Evolutionary conservation across 2,329 filamentous ascomycete species (phyloP), one percentile per base, ranked within the genome.

Genomic region (Chaetomiaceae sp.): DNA sequence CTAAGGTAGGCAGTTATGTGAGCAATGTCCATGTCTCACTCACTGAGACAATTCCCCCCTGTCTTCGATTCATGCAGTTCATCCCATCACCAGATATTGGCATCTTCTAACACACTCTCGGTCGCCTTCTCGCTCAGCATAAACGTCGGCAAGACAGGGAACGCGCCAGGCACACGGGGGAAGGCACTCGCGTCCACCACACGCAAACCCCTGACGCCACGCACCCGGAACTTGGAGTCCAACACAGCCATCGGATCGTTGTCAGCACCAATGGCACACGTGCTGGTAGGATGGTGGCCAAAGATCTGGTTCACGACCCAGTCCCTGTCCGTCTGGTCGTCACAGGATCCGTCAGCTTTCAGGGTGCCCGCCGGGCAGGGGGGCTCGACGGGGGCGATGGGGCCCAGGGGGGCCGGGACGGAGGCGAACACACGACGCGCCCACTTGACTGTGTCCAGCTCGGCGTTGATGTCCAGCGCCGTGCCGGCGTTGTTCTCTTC

Each of bases 171-270:
- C 7, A 66, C 77, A 45, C 69, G 71, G 1, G 79, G 77, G 57
- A 81, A 85, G 0, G 78, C 72, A 20, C 74, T 78, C 0, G 80
- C 82, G 66, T 86, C 83, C 0, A 86, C 82, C 3, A 85, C 82
- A 19, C 83, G 70, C 37, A 86, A 65, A 0, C 76, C 75, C 0
- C 71, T 64, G 0, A 82, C 75, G 0, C 81, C 81, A 9, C 77
- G 69, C 0, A 86, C 82, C 9, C 74, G 71, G 63, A 85, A 83
- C 46, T 78, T 71, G 0, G 70, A 72, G 64, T 85, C 79, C 44
- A 85, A 64, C 4, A 84, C 80, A 1, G 80, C 81, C 61, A 74
- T 75, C 2, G 71, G 66, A 61, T 86, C 79, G 11, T 69, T 70
- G 23, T 79, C 77, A 1, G 72, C 68, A 2, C 82, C 81, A 52